Evolutionary conservation across 2,329 filamentous ascomycete genomes (phyloP), one percentile per base, ranked within the genome.

Genomic region (Alternaria sp.): DNA sequence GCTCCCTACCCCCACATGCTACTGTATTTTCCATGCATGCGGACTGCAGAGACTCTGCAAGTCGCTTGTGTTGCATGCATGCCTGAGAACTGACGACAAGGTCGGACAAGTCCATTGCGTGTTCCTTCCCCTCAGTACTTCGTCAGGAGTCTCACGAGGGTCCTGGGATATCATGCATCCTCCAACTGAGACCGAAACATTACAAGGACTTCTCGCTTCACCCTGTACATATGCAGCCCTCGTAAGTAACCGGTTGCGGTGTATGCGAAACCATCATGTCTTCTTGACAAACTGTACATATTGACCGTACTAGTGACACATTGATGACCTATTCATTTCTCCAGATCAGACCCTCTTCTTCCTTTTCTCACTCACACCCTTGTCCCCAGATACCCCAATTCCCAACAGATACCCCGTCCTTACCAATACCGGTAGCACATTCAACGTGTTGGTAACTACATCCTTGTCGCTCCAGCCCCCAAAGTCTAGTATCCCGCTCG

Each of bases 391-490:
- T 48, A 78, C 66, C 12, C 78, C 80, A 48, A 79, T 54, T 2
- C 74, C 77, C 45, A 74, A 32, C 63, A 81, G 60, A 59, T 82
- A 81, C 3, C 67, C 73, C 16, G 72, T n/a, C 50, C 80, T 74
- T 62, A 80, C 57, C 5, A 66, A 45, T 41, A 74, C 65, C 2
- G 78, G 77, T 36, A 69, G 66, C 44, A 73, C 68, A 27, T 80
- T 69, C 54, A 74, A 72, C 25, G 66, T 60, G 59, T 80, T 69
- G 16, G 80, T 79, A 32, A 81, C 64, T 71, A 73, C 78, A 59
- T 82, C 81, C 64, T 79, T 74, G 18, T 59, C 49, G 20, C 71
- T 73, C 81, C 80, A 82, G 2, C 50, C 41, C 54, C 57, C 25
- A 6, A 75, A 64, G 30, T 66, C 64, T 11, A 72, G 44, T 28